These are phyloP conservation scores for Marchantia polymorpha DNA, from an alignment of 225 moss, liverwort and hornwort genomes.

Conservation along the genomic window DNA sequence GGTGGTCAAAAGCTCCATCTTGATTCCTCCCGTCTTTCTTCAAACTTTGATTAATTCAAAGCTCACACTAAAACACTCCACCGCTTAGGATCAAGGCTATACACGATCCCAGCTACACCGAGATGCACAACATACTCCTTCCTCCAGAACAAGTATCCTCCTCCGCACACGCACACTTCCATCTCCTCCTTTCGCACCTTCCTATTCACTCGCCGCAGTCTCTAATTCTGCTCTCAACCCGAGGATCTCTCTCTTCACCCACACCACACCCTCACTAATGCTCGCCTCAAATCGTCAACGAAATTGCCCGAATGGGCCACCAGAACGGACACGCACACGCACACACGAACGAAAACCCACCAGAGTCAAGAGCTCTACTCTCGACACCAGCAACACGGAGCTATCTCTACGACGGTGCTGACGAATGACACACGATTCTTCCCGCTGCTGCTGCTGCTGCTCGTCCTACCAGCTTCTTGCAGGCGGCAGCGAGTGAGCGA, in stretches of 20 bases:
- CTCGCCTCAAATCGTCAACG: background rate
- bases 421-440: background rate
- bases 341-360: background rate
- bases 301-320: background rate
- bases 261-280: background rate
- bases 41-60: constrained; percentile 12
- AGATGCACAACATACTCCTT: background rate
- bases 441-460: background rate
- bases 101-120: constrained; percentile 1
- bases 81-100: constrained; percentile 9
- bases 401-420: background rate
- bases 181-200: background rate
- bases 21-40: background rate
- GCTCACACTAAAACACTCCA: constrained; percentile 8
- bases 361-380: background rate
- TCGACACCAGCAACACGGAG: background rate
- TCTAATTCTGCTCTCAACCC: background rate
- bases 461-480: background rate
- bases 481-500: background rate
- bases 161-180: background rate
- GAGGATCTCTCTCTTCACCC: background rate
- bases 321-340: background rate
- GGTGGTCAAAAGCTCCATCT: constrained; percentile 26
- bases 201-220: background rate
- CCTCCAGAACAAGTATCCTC: background rate